Conservation (phyloP, 371 early-diverging fungal species). For the Fennellomyces sp. region DNA sequence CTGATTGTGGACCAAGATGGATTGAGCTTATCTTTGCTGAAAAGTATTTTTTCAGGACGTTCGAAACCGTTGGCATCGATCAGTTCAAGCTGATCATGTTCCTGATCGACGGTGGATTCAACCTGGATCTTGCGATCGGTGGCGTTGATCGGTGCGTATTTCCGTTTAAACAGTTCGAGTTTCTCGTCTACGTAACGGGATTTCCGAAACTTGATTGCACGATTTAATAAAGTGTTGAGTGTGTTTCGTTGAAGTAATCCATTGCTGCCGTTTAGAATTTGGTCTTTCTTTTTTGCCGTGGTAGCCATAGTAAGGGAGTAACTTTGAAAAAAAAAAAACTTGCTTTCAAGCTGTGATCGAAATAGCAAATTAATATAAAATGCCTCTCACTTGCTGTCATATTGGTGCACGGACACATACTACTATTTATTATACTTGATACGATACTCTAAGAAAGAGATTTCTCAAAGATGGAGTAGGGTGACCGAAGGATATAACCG, state of each 20-base stretch:
- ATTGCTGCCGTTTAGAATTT: constrained; percentile 12
- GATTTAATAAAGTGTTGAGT: constrained; percentile 29
- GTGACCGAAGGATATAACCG: too few species aligned
- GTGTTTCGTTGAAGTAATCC: constrained; percentile 28
- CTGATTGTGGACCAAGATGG: constrained; percentile 63
- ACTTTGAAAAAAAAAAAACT: too few species aligned
- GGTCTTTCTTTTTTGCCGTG: constrained; percentile 8
- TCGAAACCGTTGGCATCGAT: constrained; percentile 69
- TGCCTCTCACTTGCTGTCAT: too few species aligned
- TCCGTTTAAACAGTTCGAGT: constrained; percentile 43
- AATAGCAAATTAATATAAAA: too few species aligned
- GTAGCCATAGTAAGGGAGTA: too few species aligned
- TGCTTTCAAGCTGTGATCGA: too few species aligned
- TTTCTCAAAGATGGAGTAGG: too few species aligned
- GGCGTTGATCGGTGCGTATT: constrained; percentile 46
- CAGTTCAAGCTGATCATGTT: background rate
- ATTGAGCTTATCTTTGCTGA: constrained; percentile 56
- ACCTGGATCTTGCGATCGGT: constrained; percentile 2
- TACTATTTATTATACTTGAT: too few species aligned
- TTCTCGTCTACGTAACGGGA: constrained; percentile 53
- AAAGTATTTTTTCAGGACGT: constrained; percentile 64
- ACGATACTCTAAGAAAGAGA: too few species aligned
- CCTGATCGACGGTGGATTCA: background rate
- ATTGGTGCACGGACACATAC: too few species aligned
- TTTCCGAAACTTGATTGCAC: constrained; percentile 47